Conservation (phyloP, 2,329 filamentous ascomycete genomes). For the Xylaria sp. region DNA sequence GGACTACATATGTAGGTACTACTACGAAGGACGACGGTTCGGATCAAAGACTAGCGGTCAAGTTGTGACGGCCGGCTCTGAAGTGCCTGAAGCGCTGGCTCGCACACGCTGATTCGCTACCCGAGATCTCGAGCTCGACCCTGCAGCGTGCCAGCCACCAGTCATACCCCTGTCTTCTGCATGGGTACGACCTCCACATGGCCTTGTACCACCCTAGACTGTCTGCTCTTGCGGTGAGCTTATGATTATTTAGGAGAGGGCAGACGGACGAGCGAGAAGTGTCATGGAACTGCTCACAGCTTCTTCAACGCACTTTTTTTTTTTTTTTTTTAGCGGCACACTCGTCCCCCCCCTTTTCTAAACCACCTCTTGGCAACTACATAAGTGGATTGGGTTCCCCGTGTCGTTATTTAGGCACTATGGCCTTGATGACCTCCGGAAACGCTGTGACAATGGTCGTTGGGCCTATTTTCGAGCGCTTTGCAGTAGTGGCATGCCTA, state of each 20-base stretch:
- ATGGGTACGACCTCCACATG: constrained; percentile 20
- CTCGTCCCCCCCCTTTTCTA: too few relatives aligned
- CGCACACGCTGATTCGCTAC: constrained; percentile 25
- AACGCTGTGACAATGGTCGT: not conserved
- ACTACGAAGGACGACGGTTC: constrained; percentile 24
- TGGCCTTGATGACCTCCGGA: not conserved
- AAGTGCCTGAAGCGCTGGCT: constrained; percentile 14
- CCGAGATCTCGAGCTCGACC: constrained; percentile 18
- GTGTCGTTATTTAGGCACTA: not conserved
- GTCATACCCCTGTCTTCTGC: constrained; percentile 17
- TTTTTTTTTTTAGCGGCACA: not conserved
- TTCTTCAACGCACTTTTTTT: too few relatives aligned
- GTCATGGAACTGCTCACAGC: too few relatives aligned
- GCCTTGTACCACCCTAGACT: constrained; percentile 21
- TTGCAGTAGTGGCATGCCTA: not conserved
- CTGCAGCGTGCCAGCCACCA: constrained; percentile 22
- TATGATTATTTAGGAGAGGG: constrained; percentile 6
- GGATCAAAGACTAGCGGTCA: constrained; percentile 34
- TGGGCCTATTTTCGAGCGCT: not conserved
- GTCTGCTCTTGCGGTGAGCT: constrained; percentile 34
- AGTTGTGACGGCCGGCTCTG: constrained; percentile 28
- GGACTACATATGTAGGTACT: too few relatives aligned
- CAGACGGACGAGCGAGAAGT: not conserved
- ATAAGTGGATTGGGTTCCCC: not conserved
- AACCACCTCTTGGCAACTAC: not conserved